phyloP scores from a whole-genome alignment of 768 basidiomycete genomes.

The Megacollybia marginata region DNA sequence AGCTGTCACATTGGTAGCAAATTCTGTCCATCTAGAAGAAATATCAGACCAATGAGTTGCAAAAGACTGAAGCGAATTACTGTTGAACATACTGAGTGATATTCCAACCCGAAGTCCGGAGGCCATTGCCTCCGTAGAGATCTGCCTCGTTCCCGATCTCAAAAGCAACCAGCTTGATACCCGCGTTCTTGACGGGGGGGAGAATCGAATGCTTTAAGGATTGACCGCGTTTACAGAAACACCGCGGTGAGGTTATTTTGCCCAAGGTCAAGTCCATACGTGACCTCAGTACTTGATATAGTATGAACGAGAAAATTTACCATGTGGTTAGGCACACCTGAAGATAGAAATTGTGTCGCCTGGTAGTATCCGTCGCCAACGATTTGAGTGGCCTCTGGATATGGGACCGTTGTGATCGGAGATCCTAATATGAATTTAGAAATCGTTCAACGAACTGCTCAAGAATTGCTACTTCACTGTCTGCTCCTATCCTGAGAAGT shows the following conservation, averaged over 20 bases:
- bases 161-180: conserved; percentile 46
- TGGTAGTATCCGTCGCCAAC: conserved; percentile 53
- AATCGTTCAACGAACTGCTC: not conserved
- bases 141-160: conserved; percentile 62
- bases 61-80: conserved; percentile 24
- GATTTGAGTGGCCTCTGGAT: conserved; percentile 59
- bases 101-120: conserved; percentile 30
- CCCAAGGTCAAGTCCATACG: conserved; percentile 65
- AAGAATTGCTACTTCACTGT: conserved; percentile 25
- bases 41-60: not conserved
- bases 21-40: conserved; percentile 40
- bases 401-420: conserved; percentile 42
- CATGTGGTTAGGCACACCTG: conserved; percentile 21
- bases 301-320: not conserved
- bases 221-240: conserved; percentile 36
- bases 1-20: conserved; percentile 41
- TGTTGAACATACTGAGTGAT: conserved; percentile 38
- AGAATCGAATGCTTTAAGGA: conserved; percentile 41
- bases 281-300: conserved; percentile 46
- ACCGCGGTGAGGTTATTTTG: conserved; percentile 41
- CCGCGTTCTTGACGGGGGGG: conserved; percentile 26
- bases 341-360: conserved; percentile 43
- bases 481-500: conserved; percentile 52
- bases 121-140: conserved; percentile 40
- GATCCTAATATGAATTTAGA: conserved; percentile 27